Base-by-base conservation (phyloP, 2,329 filamentous ascomycete species). In the Alternaria incomplexa region DNA sequence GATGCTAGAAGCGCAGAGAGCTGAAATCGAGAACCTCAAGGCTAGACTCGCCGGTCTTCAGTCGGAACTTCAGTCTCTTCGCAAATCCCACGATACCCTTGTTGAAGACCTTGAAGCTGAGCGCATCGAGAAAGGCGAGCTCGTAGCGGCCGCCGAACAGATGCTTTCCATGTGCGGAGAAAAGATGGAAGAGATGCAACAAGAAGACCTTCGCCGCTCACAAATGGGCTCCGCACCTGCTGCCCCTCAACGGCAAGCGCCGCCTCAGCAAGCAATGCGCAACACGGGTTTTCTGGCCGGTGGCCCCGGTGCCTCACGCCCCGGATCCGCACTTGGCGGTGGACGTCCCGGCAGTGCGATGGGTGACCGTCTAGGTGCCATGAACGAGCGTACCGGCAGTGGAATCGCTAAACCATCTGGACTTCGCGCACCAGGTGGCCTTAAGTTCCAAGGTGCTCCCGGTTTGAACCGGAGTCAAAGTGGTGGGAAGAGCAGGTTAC, bases 81-180 rank as follows among this genome's bases (percentile, higher is more conserved):
- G 90, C 76, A 83, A 85, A 5, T 91, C 95, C 71, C 92, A 93
- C 67, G 85, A 87, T 30, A 84, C 87, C 32, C 83, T 94, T 25
- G 82, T 90, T 32, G 79, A 83, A 17, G 85, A 92, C 69, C 84
- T 96, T 8, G 89, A 93, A 77, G 84, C 86, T 63, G 92, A 96
- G 81, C 86, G 92, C 7, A 87, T 93, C 20, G 92, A 96, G 81
- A 95, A 96, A 84, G 91, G 91, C 56, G 92, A 95, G 81, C 84
- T 96, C 43, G 92, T 96, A 36, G 87, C 89, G 59, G 86, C 93
- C 6, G 92, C 93, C 1, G 92, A 96, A 78, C 92, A 96, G 82
- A 91, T 96, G 89, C 90, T 96, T 81, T 84, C 85, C 55, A 89
- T 95, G 81, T 85, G 85, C 64, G 78, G 81, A 23, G 80, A 83